phyloP scores from a whole-genome alignment of 1,139 yeast species.

The Taphrina confusa region DNA sequence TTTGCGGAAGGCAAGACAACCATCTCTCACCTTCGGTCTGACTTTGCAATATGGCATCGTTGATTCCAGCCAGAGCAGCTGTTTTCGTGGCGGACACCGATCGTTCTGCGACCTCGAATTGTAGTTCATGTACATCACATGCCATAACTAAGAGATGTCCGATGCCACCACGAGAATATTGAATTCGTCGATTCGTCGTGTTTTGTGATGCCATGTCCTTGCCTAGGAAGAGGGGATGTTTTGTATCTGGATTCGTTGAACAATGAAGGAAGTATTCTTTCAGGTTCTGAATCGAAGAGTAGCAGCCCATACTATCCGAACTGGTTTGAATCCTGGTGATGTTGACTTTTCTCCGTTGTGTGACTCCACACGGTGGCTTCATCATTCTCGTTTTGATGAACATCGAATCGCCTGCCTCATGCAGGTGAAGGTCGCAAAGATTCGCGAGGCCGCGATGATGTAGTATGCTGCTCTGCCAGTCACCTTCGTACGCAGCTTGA shows the following conservation, averaged over 20 bases:
- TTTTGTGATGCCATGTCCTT: background rate
- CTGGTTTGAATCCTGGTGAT: background rate
- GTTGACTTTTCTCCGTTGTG: background rate
- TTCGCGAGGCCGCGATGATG: constrained; percentile 26
- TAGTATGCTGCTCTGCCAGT: constrained; percentile 27
- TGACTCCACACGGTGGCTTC: background rate
- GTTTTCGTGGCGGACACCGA: background rate
- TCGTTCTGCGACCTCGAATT: background rate
- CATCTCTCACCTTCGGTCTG: constrained; percentile 6
- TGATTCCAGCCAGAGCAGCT: background rate
- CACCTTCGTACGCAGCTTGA: constrained; percentile 31
- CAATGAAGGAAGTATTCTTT: background rate
- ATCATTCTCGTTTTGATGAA: background rate
- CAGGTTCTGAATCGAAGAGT: background rate
- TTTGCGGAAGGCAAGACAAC: constrained; percentile 14
- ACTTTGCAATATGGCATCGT: background rate
- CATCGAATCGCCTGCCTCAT: background rate
- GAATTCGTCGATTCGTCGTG: background rate
- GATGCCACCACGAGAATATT: constrained; percentile 13
- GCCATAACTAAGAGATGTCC: constrained; percentile 24
- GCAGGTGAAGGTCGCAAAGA: constrained; percentile 5
- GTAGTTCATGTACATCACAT: constrained; percentile 18
- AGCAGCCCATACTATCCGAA: constrained; percentile 20
- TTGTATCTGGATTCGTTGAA: background rate
- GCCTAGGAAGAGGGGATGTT: constrained; percentile 11